Evolutionary conservation across 257 asterid species (phyloP).

Genomic region (Lantana camara): DNA sequence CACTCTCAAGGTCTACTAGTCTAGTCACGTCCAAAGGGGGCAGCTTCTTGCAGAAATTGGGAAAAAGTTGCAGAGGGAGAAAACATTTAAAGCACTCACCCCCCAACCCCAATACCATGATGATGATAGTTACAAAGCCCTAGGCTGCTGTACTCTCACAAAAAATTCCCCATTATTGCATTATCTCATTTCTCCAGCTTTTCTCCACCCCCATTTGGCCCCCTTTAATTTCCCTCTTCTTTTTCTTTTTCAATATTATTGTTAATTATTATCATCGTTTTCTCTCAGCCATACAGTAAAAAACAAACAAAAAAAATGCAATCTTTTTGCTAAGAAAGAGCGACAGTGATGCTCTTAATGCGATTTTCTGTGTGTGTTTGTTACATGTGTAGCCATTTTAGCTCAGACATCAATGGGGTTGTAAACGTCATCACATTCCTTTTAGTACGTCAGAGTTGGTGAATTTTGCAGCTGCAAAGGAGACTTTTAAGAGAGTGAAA

Average conservation of each 20-base stretch:
- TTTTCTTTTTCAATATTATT: not conserved
- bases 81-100: slow-evolving; percentile 16
- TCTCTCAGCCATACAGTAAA: not conserved
- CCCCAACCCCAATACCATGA: slow-evolving; percentile 35
- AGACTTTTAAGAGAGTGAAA: not conserved
- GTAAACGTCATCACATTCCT: slow-evolving; percentile 33
- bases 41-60: slow-evolving; percentile 58
- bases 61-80: slow-evolving; percentile 30
- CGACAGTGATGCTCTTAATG: slow-evolving; percentile 11
- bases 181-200: not conserved
- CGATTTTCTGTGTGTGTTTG: slow-evolving; percentile 15
- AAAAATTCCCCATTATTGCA: slow-evolving; percentile 33
- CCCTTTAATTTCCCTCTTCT: not conserved
- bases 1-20: slow-evolving; percentile 39
- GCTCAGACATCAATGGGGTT: slow-evolving; percentile 21
- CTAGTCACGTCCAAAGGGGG: slow-evolving; percentile 54
- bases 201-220: slow-evolving; percentile 4
- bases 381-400: slow-evolving; percentile 29
- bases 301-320: not conserved
- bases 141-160: slow-evolving; percentile 24
- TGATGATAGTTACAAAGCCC: slow-evolving; percentile 47
- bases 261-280: not conserved
- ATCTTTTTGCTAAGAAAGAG: not conserved
- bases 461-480: slow-evolving; percentile 4
- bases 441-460: slow-evolving; percentile 35